Evolutionary conservation across 192 early-diverging fungal genomes (phyloP).

Genomic region (Coemansia sp.): DNA sequence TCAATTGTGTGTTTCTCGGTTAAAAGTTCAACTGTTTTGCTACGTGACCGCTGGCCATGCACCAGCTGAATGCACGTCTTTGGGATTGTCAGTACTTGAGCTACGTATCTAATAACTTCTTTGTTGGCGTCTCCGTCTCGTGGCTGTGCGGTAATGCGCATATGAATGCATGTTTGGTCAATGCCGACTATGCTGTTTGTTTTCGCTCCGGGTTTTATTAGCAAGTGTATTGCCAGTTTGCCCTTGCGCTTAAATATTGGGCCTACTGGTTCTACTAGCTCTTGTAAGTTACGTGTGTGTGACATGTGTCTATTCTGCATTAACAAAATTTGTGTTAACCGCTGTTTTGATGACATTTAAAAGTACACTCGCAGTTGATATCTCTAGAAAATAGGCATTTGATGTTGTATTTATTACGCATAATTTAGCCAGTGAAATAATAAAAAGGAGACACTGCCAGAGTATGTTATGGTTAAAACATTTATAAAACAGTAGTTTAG

Average conservation of each 20-base stretch:
- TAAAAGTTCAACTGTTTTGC: slow-evolving; percentile 16
- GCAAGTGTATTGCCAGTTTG: slow-evolving; percentile 5
- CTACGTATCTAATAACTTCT: slow-evolving; percentile 23
- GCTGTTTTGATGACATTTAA: no score
- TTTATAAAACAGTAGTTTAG: neutral
- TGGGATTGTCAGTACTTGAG: slow-evolving; percentile 18
- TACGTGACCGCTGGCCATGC: slow-evolving; percentile 11
- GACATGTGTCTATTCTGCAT: neutral
- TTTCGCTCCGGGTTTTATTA: slow-evolving; percentile 17
- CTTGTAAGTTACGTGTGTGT: neutral
- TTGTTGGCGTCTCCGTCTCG: slow-evolving; percentile 35
- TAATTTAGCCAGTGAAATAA: no score
- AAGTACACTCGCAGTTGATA: no score
- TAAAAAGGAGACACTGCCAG: no score
- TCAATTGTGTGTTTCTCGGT: neutral
- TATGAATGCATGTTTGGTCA: slow-evolving; percentile 7
- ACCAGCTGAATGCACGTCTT: slow-evolving; percentile 10
- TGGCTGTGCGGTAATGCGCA: slow-evolving; percentile 34
- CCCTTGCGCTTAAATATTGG: slow-evolving; percentile 4
- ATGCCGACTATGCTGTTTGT: slow-evolving; percentile 7
- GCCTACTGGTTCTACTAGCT: neutral
- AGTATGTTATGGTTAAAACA: neutral
- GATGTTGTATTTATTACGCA: no score
- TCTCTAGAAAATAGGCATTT: no score
- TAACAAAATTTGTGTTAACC: neutral